Percentiles rank a stretch among this genome's conserved stretches.
Evolutionary conservation across 306 rosid species (phyloP).

Genomic region (Urtica urens): DNA sequence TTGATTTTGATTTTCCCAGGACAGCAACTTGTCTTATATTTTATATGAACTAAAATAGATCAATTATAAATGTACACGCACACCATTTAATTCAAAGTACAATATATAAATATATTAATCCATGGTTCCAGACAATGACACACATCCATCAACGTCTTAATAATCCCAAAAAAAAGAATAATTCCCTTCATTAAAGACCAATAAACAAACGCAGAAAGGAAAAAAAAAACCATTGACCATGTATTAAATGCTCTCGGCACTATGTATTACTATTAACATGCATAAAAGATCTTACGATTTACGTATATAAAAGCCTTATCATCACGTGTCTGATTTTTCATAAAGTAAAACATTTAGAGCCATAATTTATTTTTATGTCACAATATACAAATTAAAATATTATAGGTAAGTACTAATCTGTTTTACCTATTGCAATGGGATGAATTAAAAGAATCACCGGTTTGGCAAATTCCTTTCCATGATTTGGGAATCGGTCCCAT

Average conservation of each 20-base stretch:
- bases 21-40: too few relatives aligned
- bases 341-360: background rate
- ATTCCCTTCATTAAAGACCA: background rate
- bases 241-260: background rate
- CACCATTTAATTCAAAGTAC: too few relatives aligned
- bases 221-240: background rate
- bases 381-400: background rate
- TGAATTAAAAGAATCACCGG: slow-evolving; percentile 48
- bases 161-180: background rate
- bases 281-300: background rate
- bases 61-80: too few relatives aligned
- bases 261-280: too few relatives aligned
- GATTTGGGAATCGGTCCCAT: slow-evolving; percentile 57
- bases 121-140: background rate
- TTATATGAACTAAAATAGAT: too few relatives aligned
- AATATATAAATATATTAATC: background rate
- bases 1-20: too few relatives aligned
- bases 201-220: background rate
- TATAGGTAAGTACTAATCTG: background rate
- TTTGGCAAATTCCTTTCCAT: slow-evolving; percentile 75
- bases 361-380: background rate
- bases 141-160: slow-evolving; percentile 4
- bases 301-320: background rate
- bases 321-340: background rate
- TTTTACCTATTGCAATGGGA: slow-evolving; percentile 55